Conservation (phyloP, 305 asterid genomes). For the Fraxinus floribunda region DNA sequence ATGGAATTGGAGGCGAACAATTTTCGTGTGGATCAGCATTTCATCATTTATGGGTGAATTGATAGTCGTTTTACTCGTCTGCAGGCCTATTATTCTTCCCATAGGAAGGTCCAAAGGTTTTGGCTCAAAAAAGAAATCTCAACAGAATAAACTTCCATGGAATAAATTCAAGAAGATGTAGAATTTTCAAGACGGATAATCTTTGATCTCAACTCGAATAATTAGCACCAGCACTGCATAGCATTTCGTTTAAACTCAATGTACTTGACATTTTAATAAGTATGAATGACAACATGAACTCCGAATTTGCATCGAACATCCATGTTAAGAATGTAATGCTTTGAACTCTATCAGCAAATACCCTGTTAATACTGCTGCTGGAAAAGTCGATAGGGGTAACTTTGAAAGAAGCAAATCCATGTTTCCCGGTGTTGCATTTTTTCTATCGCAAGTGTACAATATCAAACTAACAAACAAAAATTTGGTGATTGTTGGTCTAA, state of each 20-base stretch:
- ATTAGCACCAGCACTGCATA: background rate
- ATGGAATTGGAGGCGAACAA: conserved; percentile 54
- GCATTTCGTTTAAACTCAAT: background rate
- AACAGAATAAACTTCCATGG: conserved; percentile 29
- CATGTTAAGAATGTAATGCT: background rate
- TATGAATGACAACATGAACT: background rate
- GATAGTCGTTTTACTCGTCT: conserved; percentile 31
- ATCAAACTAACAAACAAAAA: too few relatives aligned
- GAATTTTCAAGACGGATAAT: background rate
- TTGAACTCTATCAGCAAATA: background rate
- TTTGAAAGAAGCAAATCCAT: background rate
- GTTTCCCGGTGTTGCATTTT: background rate
- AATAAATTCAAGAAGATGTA: conserved; percentile 15
- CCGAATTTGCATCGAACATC: background rate
- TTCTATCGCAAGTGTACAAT: background rate
- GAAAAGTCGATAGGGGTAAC: background rate
- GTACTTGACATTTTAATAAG: background rate
- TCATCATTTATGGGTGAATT: conserved; percentile 34
- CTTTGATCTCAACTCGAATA: background rate
- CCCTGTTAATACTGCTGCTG: background rate
- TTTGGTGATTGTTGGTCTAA: background rate
- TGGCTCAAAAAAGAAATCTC: conserved; percentile 20
- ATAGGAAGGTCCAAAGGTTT: conserved; percentile 24
- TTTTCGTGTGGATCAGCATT: conserved; percentile 58
- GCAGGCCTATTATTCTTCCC: conserved; percentile 39